Percentiles rank a stretch among this genome's conserved stretches.
Evolutionary conservation across 345 rosid species (phyloP).

Genomic region (Rhodamnia rubescens): DNA sequence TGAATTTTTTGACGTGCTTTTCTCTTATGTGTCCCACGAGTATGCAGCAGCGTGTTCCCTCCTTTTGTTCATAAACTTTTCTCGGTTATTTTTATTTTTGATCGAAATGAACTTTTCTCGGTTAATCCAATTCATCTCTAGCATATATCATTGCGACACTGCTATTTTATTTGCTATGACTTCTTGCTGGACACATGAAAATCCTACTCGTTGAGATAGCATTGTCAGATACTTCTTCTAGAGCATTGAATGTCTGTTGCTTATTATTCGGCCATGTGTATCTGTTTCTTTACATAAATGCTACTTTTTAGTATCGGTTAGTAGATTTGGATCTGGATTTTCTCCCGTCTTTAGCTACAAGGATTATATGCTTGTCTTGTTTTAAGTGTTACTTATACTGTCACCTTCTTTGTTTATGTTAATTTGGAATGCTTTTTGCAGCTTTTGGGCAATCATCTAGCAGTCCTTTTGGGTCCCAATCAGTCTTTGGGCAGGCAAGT

Average conservation of each 20-base stretch:
- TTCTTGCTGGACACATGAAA: neutral
- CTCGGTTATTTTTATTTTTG: neutral
- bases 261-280: neutral
- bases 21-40: neutral
- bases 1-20: neutral
- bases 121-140: neutral
- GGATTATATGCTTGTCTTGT: neutral
- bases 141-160: neutral
- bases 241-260: neutral
- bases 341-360: neutral
- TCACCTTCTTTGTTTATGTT: neutral
- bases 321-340: too few species aligned
- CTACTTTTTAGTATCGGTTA: too few species aligned
- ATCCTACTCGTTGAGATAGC: neutral
- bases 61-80: neutral
- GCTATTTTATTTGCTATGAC: neutral
- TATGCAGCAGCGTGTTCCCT: neutral
- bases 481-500: conserved; percentile 64
- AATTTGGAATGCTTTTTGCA: conserved; percentile 9
- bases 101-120: neutral
- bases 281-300: neutral
- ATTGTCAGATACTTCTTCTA: neutral
- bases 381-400: neutral
- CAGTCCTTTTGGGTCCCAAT: conserved; percentile 61
- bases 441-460: conserved; percentile 75